Evolutionary conservation across 306 rosid species (phyloP).

Genomic region (Echinosophora koreensis): DNA sequence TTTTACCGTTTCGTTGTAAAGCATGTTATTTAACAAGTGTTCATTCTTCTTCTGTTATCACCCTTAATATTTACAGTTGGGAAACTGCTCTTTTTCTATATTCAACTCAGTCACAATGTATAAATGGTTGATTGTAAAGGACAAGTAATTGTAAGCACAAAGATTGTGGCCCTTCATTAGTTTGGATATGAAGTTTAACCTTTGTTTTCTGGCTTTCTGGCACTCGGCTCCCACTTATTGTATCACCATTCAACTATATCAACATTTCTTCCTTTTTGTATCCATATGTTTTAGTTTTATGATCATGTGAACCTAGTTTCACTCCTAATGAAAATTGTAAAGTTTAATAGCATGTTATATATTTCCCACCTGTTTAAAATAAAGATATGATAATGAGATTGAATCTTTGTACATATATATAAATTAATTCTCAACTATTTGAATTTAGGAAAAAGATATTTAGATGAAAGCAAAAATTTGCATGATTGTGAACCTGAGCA

Average conservation of each 20-base stretch:
- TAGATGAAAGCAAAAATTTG: conserved; percentile 8
- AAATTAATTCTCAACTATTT: conserved; percentile 1
- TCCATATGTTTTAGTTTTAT: not conserved
- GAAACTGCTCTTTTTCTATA: not conserved
- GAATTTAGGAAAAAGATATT: not conserved
- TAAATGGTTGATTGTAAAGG: conserved; percentile 6
- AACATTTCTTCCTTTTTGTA: not conserved
- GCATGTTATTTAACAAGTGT: conserved; percentile 21
- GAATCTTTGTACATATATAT: not conserved
- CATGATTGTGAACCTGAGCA: conserved; percentile 22
- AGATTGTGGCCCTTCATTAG: conserved; percentile 24
- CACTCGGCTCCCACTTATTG: not conserved
- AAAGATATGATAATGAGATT: not conserved
- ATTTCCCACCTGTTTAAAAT: not conserved
- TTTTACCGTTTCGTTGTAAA: conserved; percentile 10
- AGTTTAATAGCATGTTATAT: conserved; percentile 7
- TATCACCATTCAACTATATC: conserved; percentile 10
- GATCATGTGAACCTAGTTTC: conserved; percentile 5
- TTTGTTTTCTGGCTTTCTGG: conserved; percentile 35
- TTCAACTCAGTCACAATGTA: conserved; percentile 28
- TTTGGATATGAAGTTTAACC: conserved; percentile 36
- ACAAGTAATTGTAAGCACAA: not conserved
- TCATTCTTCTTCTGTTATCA: not conserved
- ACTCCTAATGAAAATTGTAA: not conserved
- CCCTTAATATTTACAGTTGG: conserved; percentile 10